Evolutionary conservation across 768 basidiomycete species (phyloP).

Genomic region (Rhodocollybia butyracea): DNA sequence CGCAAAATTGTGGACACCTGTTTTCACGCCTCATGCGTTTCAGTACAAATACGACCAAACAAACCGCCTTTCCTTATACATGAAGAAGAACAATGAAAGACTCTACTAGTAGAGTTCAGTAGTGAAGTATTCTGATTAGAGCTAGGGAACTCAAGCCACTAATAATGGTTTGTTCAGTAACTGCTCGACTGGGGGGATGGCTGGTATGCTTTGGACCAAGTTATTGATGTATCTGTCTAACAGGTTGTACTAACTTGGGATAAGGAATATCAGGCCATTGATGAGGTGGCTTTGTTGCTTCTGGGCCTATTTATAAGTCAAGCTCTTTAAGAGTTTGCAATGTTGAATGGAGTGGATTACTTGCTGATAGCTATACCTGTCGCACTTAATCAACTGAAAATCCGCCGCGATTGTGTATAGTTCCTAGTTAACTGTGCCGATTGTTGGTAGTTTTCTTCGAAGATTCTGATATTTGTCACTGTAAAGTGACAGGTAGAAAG

Average conservation of each 20-base stretch:
- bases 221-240: constrained; percentile 30
- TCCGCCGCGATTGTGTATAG: constrained; percentile 29
- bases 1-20: too few relatives aligned
- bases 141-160: background rate
- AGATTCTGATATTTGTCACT: constrained; percentile 32
- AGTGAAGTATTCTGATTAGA: background rate
- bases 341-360: constrained; percentile 33
- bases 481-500: background rate
- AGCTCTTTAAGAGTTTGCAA: constrained; percentile 17
- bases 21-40: too few relatives aligned
- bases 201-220: constrained; percentile 32
- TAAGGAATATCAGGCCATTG: constrained; percentile 22
- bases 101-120: background rate
- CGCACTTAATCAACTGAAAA: constrained; percentile 33
- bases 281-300: constrained; percentile 5
- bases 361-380: constrained; percentile 39
- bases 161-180: background rate
- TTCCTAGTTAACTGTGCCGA: constrained; percentile 19
- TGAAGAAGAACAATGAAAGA: background rate
- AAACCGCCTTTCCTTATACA: background rate
- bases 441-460: constrained; percentile 36
- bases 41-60: too few relatives aligned
- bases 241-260: constrained; percentile 31
- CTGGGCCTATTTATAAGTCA: constrained; percentile 21
- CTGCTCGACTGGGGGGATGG: constrained; percentile 16